Base-by-base conservation (phyloP, 768 basidiomycete species). In the Clitopilus passeckerianus region DNA sequence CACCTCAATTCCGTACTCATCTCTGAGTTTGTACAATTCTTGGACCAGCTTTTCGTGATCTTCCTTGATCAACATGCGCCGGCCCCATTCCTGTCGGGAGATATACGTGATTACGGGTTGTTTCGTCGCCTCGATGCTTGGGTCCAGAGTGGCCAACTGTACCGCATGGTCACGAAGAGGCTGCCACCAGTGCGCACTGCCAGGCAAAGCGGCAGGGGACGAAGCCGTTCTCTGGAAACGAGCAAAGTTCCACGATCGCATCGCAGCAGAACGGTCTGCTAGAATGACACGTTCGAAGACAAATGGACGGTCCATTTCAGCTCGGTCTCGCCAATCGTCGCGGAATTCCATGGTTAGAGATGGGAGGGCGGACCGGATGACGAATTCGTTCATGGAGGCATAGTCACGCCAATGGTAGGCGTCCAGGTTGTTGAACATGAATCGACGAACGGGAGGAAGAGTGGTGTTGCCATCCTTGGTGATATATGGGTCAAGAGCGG, bases 51-150 rank as follows among this genome's bases (percentile, higher is more conserved):
- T 80, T 3, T 93, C 87, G 70, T 98, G 93, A 67, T 94, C 82
- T 58, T 83, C 82, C 30, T 78, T 80, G 33, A 83, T 82, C 58
- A 98, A 71, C 87, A 89, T 95, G 20, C 95, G 80, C 46, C 94
- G 76, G 15, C 86, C 89, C 95, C 94, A 98, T 1, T 80, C 84
- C 68, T 98, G 95, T 5, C 95, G 81, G 8, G 89, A 92, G 60
- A 97, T 82, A 66, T 98, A 98, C 10, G 95, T 96, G 73, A 98
- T 93, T 23, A 98, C 95, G 0, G 89, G 90, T 54, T 66, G 84
- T 34, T 72, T 73, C 20, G 60, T 79, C 63, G 80, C 83, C 12
- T 77, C 80, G 10, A 75, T 66, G 16, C 72, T 67, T 16, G 72
- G 68, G 34, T 80, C 76, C 23, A 87, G 65, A 1, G 89, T 90